These are phyloP conservation scores for Murraya koenigii DNA, from an alignment of 345 rosid species.

Conservation along the genomic window DNA sequence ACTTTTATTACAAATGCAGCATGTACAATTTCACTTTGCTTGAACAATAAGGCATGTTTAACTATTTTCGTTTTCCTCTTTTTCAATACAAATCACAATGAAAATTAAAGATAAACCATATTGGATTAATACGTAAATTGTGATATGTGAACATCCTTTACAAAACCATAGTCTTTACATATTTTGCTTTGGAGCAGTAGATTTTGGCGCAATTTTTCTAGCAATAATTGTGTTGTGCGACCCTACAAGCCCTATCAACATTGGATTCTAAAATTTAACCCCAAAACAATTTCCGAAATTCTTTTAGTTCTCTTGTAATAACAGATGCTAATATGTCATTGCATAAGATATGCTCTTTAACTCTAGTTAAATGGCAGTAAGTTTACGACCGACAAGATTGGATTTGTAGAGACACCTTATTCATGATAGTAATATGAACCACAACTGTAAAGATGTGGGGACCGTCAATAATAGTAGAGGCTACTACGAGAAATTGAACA, in stretches of 20 bases:
- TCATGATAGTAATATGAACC: not conserved
- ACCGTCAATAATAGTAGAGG: slow-evolving; percentile 4
- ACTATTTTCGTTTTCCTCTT: too few species aligned
- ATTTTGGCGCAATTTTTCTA: not conserved
- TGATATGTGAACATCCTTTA: not conserved
- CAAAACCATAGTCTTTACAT: not conserved
- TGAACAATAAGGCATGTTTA: too few species aligned
- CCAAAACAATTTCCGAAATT: not conserved
- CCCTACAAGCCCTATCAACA: not conserved
- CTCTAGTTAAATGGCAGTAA: not conserved
- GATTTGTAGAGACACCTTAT: not conserved
- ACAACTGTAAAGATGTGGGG: not conserved
- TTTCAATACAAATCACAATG: not conserved
- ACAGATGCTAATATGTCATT: not conserved
- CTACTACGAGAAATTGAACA: not conserved
- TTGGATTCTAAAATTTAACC: slow-evolving; percentile 2
- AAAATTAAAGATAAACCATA: too few species aligned
- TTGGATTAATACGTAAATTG: too few species aligned
- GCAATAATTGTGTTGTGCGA: not conserved
- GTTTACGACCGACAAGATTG: not conserved
- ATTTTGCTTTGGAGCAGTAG: not conserved
- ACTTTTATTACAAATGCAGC: too few species aligned
- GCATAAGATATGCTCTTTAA: not conserved
- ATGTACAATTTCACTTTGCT: too few species aligned
- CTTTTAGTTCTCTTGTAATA: not conserved